phyloP scores from a whole-genome alignment of 164 flowering plant genomes.

The Santalum album region DNA sequence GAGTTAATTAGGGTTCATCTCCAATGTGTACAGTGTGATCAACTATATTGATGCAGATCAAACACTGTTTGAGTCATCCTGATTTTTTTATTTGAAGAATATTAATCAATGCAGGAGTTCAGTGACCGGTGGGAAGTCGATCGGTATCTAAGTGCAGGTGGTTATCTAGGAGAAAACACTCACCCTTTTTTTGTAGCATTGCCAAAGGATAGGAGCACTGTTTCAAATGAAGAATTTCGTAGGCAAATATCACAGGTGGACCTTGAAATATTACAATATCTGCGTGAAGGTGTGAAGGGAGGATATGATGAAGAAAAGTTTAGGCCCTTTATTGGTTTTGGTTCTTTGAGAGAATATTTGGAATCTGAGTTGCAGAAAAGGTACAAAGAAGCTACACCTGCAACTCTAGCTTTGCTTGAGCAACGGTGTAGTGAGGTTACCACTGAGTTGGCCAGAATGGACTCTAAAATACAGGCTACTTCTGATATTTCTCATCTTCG shows the following conservation, averaged over 20 bases:
- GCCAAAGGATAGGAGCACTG: conserved; percentile 71
- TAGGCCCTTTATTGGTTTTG: conserved; percentile 70
- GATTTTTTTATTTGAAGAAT: neutral
- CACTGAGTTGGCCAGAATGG: conserved; percentile 49
- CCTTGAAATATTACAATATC: conserved; percentile 56
- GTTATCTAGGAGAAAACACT: conserved; percentile 82
- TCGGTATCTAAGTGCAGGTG: conserved; percentile 90
- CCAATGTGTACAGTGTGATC: no score
- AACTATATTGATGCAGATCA: conserved; percentile 48
- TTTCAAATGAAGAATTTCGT: conserved; percentile 91
- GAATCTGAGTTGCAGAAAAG: conserved; percentile 90
- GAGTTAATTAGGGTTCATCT: no score
- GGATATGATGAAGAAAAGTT: conserved; percentile 95
- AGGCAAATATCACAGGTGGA: conserved; percentile 87
- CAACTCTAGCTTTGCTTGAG: conserved; percentile 91
- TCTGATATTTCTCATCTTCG: conserved; percentile 87
- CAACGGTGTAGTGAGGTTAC: conserved; percentile 80
- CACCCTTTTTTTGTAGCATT: conserved; percentile 89
- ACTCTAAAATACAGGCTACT: conserved; percentile 71
- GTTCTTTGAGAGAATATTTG: conserved; percentile 65
- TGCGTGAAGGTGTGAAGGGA: conserved; percentile 76
- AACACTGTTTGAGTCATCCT: no score
- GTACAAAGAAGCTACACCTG: conserved; percentile 95
- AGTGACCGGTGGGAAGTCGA: conserved; percentile 96
- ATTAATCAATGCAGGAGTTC: conserved; percentile 60